Conservation (phyloP, 2,329 filamentous ascomycete species). For the Venturia asperata region DNA sequence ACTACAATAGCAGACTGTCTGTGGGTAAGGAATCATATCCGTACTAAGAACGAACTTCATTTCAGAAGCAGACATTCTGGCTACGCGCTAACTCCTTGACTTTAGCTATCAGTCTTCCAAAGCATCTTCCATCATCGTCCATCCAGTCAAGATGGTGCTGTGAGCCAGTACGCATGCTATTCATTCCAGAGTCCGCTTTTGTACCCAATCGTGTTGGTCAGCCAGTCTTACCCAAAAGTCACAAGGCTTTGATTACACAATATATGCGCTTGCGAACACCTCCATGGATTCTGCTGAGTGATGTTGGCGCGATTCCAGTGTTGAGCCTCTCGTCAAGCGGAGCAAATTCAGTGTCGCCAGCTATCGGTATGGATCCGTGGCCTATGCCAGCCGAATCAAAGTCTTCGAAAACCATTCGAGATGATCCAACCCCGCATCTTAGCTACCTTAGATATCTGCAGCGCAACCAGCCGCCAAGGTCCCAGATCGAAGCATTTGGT, state of each 20-base stretch:
- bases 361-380: conserved; percentile 33
- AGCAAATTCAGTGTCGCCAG: conserved; percentile 62
- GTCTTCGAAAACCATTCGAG: conserved; percentile 41
- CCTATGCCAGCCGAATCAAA: conserved; percentile 19
- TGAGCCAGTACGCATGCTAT: conserved; percentile 53
- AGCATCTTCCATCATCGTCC: conserved; percentile 48
- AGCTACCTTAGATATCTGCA: conserved; percentile 82
- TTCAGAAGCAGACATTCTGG: not conserved
- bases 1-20: conserved; percentile 72
- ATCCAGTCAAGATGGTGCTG: conserved; percentile 57
- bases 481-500: conserved; percentile 58
- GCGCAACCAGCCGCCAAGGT: conserved; percentile 63
- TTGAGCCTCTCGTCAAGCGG: conserved; percentile 29
- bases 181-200: conserved; percentile 48
- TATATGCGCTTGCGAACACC: conserved; percentile 51
- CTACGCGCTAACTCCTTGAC: not conserved
- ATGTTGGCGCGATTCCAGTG: conserved; percentile 47
- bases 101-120: conserved; percentile 51
- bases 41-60: not conserved
- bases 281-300: conserved; percentile 55
- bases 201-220: conserved; percentile 52
- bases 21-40: conserved; percentile 61
- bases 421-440: conserved; percentile 57
- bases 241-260: conserved; percentile 50
- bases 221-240: conserved; percentile 50